Evolutionary conservation across 2,329 filamentous ascomycete genomes (phyloP).

Genomic region (Septoria linicola): DNA sequence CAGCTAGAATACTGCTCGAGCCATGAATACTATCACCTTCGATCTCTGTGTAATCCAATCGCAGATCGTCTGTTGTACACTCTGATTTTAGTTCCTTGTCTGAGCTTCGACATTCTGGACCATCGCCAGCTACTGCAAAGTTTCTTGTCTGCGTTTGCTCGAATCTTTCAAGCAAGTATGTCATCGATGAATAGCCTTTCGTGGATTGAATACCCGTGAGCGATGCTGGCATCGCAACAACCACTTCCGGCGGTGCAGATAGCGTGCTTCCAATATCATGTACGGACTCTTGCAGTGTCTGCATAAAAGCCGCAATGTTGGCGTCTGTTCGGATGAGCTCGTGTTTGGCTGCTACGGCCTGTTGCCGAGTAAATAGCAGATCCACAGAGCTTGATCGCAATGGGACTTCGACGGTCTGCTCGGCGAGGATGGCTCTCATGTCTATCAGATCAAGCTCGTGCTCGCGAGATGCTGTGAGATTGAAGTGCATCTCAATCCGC

Average conservation of each 20-base stretch:
- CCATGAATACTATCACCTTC: conserved; percentile 26
- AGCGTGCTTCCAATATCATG: conserved; percentile 18
- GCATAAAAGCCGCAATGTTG: conserved; percentile 23
- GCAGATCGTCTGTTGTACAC: conserved; percentile 2
- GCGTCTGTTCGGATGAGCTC: conserved; percentile 13
- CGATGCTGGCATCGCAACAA: conserved; percentile 25
- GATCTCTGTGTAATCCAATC: conserved; percentile 20
- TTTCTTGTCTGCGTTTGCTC: conserved; percentile 26
- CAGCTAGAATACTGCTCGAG: conserved; percentile 11
- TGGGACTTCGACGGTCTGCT: conserved; percentile 23
- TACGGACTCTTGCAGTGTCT: conserved; percentile 23
- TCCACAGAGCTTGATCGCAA: conserved; percentile 28
- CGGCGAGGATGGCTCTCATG: conserved; percentile 19
- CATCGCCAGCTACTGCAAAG: too few species aligned
- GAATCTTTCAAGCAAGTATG: conserved; percentile 33
- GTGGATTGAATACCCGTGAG: conserved; percentile 5
- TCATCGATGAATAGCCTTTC: conserved; percentile 16
- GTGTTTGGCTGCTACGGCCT: conserved; percentile 10
- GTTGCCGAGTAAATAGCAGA: conserved; percentile 23
- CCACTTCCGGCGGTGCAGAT: conserved; percentile 24
- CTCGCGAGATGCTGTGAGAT: conserved; percentile 2
- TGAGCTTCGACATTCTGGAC: not conserved
- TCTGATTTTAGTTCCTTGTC: not conserved
- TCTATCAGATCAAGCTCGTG: conserved; percentile 15
- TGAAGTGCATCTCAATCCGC: conserved; percentile 22